Conservation (phyloP, 2,329 filamentous ascomycete species). For the Verticillium zaregamsianum region DNA sequence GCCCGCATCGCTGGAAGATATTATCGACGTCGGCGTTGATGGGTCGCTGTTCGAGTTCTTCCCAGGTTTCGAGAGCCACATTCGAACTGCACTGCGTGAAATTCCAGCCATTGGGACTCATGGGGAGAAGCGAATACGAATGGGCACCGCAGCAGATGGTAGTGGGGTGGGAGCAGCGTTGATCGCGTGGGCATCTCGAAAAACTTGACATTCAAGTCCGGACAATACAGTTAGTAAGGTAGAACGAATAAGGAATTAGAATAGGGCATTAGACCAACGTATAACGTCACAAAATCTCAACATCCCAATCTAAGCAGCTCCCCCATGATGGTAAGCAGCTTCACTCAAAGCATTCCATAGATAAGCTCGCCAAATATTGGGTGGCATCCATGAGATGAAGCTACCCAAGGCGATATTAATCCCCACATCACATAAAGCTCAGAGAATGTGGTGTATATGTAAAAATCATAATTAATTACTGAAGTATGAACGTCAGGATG, state of each 20-base stretch:
- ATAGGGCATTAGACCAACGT: no score
- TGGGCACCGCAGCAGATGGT: slow-evolving; percentile 70
- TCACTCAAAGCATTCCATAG: no score
- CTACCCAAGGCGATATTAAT: no score
- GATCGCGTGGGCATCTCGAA: slow-evolving; percentile 44
- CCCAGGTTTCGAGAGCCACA: slow-evolving; percentile 62
- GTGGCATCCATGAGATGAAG: no score
- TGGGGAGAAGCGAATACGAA: slow-evolving; percentile 62
- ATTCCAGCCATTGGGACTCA: slow-evolving; percentile 54
- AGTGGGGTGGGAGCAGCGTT: slow-evolving; percentile 61
- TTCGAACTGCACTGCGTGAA: slow-evolving; percentile 60
- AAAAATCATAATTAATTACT: neutral
- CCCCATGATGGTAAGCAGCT: no score
- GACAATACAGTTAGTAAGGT: no score
- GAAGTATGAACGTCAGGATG: neutral
- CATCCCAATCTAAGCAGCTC: no score
- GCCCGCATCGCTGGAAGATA: slow-evolving; percentile 22
- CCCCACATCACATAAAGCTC: no score
- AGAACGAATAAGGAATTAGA: no score
- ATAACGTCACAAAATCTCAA: no score
- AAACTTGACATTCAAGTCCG: neutral
- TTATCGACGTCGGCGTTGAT: slow-evolving; percentile 65
- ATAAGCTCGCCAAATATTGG: no score
- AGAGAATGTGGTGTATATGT: neutral
- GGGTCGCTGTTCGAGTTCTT: slow-evolving; percentile 71